These are phyloP conservation scores for Irpex sp. DNA, from an alignment of 1,284 basidiomycete genomes.

Conservation along the genomic window DNA sequence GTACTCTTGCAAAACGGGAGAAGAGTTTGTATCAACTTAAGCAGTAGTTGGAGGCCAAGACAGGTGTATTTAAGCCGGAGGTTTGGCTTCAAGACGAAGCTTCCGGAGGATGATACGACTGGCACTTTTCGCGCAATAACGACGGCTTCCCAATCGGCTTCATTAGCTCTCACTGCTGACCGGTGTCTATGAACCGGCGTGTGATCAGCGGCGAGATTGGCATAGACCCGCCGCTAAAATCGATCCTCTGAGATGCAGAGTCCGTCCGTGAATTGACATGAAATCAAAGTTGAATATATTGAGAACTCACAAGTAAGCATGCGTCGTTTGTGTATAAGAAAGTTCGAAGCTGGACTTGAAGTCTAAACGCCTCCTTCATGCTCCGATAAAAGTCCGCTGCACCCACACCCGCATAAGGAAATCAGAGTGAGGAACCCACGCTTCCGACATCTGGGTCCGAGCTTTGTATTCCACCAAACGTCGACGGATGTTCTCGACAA, in stretches of 20 bases:
- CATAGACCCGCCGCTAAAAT: not conserved
- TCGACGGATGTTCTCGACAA: not conserved
- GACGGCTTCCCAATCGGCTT: not conserved
- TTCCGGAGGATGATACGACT: not conserved
- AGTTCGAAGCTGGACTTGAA: constrained; percentile 7
- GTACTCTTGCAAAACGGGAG: not conserved
- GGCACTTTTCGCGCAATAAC: not conserved
- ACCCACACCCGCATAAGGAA: constrained; percentile 11
- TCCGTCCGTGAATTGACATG: not conserved
- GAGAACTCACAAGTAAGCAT: not conserved
- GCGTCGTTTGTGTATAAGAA: not conserved
- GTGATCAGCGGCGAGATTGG: constrained; percentile 1
- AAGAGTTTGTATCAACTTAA: not conserved
- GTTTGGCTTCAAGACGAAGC: not conserved
- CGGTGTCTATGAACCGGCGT: not conserved
- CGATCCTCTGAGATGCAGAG: not conserved
- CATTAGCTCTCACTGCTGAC: not conserved
- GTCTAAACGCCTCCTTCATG: constrained; percentile 8
- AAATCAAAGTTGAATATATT: not conserved
- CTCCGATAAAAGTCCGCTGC: constrained; percentile 13
- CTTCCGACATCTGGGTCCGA: constrained; percentile 4
- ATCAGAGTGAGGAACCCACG: constrained; percentile 9
- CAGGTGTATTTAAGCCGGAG: not conserved
- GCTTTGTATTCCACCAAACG: not conserved
- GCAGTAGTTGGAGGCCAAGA: not conserved